phyloP scores from a whole-genome alignment of 495 filamentous ascomycete genomes.

The Penicillium riverlandense region DNA sequence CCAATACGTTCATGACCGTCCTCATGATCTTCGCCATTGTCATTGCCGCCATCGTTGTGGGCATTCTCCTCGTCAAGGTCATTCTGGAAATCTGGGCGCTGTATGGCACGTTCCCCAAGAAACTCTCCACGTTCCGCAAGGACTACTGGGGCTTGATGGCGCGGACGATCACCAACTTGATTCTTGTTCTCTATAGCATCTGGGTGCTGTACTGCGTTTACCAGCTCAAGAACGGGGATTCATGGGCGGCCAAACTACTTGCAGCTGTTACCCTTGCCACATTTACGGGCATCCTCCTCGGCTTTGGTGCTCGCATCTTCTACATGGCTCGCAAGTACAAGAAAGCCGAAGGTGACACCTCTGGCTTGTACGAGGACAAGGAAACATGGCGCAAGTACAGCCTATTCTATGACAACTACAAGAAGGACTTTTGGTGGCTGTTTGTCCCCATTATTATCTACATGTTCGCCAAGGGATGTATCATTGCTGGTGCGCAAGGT shows the following conservation, averaged over 20 bases:
- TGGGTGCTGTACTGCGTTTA: slow-evolving; percentile 97
- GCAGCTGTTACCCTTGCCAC: slow-evolving; percentile 72
- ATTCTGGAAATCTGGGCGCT: slow-evolving; percentile 88
- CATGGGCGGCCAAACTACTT: slow-evolving; percentile 86
- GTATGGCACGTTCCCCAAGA: slow-evolving; percentile 79
- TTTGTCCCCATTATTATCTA: slow-evolving; percentile 90
- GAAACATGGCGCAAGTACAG: slow-evolving; percentile 92
- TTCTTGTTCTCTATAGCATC: slow-evolving; percentile 86
- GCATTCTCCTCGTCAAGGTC: slow-evolving; percentile 85
- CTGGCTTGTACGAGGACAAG: slow-evolving; percentile 77
- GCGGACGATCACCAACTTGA: slow-evolving; percentile 83
- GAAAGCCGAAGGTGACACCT: slow-evolving; percentile 64
- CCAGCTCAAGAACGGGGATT: slow-evolving; percentile 89
- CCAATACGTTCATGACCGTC: slow-evolving; percentile 95
- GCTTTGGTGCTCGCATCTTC: slow-evolving; percentile 80
- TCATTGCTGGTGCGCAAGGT: slow-evolving; percentile 81
- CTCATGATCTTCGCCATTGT: slow-evolving; percentile 83
- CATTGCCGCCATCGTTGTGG: slow-evolving; percentile 74
- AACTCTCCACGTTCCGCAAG: slow-evolving; percentile 77
- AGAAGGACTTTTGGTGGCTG: slow-evolving; percentile 91
- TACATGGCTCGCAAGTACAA: slow-evolving; percentile 67
- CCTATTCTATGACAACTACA: slow-evolving; percentile 93
- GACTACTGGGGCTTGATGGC: slow-evolving; percentile 91
- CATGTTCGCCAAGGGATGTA: slow-evolving; percentile 82
- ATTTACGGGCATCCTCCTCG: slow-evolving; percentile 71